Conservation (phyloP, 768 basidiomycete genomes). For the Russula sp. region DNA sequence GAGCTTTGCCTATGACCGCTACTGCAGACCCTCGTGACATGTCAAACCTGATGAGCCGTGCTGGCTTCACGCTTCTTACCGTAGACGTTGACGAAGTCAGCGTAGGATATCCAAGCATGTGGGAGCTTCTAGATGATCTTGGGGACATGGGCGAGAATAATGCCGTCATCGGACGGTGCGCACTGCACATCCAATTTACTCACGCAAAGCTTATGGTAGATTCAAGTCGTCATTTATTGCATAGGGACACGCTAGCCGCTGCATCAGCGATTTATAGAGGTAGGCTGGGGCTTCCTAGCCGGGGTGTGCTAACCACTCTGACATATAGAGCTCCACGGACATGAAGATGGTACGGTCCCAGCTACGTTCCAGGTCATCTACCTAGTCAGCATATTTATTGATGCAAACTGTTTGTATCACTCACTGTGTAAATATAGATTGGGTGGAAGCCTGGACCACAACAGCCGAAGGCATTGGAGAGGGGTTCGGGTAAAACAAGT, state of each 20-base stretch:
- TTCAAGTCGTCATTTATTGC: slow-evolving; percentile 55
- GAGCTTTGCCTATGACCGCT: neutral
- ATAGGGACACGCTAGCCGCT: slow-evolving; percentile 82
- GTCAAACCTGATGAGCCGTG: slow-evolving; percentile 85
- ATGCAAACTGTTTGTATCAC: neutral
- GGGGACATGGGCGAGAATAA: slow-evolving; percentile 95
- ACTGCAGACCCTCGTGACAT: slow-evolving; percentile 79
- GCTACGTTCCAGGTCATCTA: slow-evolving; percentile 97
- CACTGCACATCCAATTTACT: neutral
- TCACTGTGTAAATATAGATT: slow-evolving; percentile 40
- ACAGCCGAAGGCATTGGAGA: slow-evolving; percentile 58
- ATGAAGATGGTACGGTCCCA: slow-evolving; percentile 75
- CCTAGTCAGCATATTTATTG: slow-evolving; percentile 48
- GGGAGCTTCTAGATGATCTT: slow-evolving; percentile 92
- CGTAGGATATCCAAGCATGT: slow-evolving; percentile 89
- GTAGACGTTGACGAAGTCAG: slow-evolving; percentile 93
- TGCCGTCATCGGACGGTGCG: slow-evolving; percentile 76
- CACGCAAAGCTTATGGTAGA: neutral
- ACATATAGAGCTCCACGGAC: slow-evolving; percentile 68
- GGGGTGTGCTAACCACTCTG: neutral
- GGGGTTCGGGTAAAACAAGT: slow-evolving; percentile 54
- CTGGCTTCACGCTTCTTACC: slow-evolving; percentile 89
- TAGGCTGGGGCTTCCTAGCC: slow-evolving; percentile 26
- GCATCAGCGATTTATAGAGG: slow-evolving; percentile 93
- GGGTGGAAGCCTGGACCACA: slow-evolving; percentile 73